Base-by-base conservation (phyloP, 2,329 filamentous ascomycete genomes). In the Rosellinia necatrix region DNA sequence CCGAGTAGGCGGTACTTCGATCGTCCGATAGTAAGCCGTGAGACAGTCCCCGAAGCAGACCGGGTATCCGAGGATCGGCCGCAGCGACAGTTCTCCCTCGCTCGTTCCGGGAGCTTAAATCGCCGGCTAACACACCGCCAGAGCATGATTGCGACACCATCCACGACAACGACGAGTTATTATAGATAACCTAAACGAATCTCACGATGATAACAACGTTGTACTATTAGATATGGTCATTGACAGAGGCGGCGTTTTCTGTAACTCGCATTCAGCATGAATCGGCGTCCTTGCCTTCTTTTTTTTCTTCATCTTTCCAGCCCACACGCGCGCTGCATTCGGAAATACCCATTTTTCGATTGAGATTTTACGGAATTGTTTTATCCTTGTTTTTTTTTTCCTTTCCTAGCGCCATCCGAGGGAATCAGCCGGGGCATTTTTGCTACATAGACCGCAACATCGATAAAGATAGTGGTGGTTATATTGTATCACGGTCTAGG, bases 1-100 rank as follows among this genome's bases (percentile, higher is more conserved):
- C 65, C 67, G 1, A 58, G 44, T 13, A 75, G 81, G 27, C 76
- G 79, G 30, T 84, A 81, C 54, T 66, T 82, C 17, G 81, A 84
- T 25, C 71, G 79, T 44, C 64, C 74, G 3, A 71, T 71, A 10
- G 71, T 72, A 30, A 76, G 79, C 21, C 74, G 75, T 15, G 77
- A 78, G 10, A 65, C 63, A 34, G 73, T 65, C 60, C 70, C 62
- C 29, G 60, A 71, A 9, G 65, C 67, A 10, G 76, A 77, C 17
- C 75, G 68, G 57, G 53, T 70, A 9, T 66, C 66, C 3, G 78
- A 78, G 32, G 76, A 79, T 19, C 70, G 76, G 15, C 65, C 70
- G 2, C 76, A 77, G n/a, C 68, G 80, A 15, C 76, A 78, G 32
- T 71, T 76, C 51, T 77, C 79, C 1, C 68, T 80, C 22, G 74